These are phyloP conservation scores for Skeletonema potamos DNA, from an alignment of 108 stramenopile genomes.

Conservation along the genomic window DNA sequence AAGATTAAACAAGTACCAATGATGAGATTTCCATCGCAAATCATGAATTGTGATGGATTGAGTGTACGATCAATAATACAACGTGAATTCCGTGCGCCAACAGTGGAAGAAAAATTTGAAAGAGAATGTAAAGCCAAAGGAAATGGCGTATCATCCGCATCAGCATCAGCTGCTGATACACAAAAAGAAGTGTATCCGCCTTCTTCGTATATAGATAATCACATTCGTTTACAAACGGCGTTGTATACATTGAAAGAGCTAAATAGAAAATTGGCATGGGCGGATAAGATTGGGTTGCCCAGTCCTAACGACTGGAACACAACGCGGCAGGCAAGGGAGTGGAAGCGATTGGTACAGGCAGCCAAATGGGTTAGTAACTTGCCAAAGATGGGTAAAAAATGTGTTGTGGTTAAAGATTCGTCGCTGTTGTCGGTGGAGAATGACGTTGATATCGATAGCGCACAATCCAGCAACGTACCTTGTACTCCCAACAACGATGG, in stretches of 20 bases:
- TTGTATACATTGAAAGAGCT: constrained; percentile 69
- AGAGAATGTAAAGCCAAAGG: neutral
- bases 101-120: constrained; percentile 3
- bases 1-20: constrained; percentile 16
- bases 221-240: constrained; percentile 56
- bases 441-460: neutral
- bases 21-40: constrained; percentile 47
- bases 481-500: neutral
- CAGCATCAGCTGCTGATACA: neutral
- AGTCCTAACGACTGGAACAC: neutral
- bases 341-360: constrained; percentile 26
- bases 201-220: constrained; percentile 47
- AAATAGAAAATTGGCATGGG: constrained; percentile 74
- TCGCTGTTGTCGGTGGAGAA: neutral
- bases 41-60: constrained; percentile 15
- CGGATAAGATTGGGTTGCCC: constrained; percentile 43
- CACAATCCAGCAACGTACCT: neutral
- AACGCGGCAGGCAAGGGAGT: constrained; percentile 4
- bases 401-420: constrained; percentile 33
- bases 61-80: constrained; percentile 55
- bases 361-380: constrained; percentile 24
- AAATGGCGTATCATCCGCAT: neutral
- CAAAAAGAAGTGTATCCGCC: constrained; percentile 14
- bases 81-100: constrained; percentile 69
- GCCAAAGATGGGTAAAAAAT: constrained; percentile 18